A percentile compares a stretch with the other conserved stretches of the same genome.
Evolutionary conservation across 1,139 yeast species (phyloP).

Genomic region (Taphrina populina): DNA sequence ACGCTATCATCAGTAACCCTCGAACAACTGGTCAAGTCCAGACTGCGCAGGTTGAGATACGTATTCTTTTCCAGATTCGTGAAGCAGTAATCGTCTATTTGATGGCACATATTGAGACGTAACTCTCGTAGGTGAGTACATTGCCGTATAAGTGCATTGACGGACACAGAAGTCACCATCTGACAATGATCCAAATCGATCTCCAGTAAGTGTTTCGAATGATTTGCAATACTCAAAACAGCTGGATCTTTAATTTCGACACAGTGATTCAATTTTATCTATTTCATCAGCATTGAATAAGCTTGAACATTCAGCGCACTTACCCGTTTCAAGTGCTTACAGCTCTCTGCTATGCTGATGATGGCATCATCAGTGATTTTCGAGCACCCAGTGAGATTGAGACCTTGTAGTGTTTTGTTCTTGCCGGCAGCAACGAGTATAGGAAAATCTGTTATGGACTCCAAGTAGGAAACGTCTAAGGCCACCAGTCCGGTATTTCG

Average conservation of each 20-base stretch:
- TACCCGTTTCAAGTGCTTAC: slow-evolving; percentile 71
- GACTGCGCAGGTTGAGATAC: slow-evolving; percentile 55
- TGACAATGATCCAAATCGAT: slow-evolving; percentile 84
- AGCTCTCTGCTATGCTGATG: slow-evolving; percentile 57
- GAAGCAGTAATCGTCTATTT: slow-evolving; percentile 22
- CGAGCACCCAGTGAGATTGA: slow-evolving; percentile 84
- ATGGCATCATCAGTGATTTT: slow-evolving; percentile 67
- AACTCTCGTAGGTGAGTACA: slow-evolving; percentile 77
- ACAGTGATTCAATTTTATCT: slow-evolving; percentile 73
- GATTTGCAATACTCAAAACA: slow-evolving; percentile 60
- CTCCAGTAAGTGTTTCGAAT: slow-evolving; percentile 80
- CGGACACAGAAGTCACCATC: slow-evolving; percentile 63
- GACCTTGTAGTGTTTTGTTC: slow-evolving; percentile 80
- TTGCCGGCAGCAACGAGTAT: slow-evolving; percentile 66
- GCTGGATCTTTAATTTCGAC: slow-evolving; percentile 66
- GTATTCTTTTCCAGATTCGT: slow-evolving; percentile 11
- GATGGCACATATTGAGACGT: slow-evolving; percentile 50
- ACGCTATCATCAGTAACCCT: slow-evolving; percentile 79
- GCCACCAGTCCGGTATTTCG: slow-evolving; percentile 75
- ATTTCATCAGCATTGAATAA: not conserved
- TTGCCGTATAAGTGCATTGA: slow-evolving; percentile 61
- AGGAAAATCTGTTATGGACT: slow-evolving; percentile 64
- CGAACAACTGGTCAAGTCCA: slow-evolving; percentile 83
- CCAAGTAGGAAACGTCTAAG: slow-evolving; percentile 86
- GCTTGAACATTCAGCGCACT: not conserved